Base-by-base conservation (phyloP, 257 asterid genomes). In the Solanum tarijense region DNA sequence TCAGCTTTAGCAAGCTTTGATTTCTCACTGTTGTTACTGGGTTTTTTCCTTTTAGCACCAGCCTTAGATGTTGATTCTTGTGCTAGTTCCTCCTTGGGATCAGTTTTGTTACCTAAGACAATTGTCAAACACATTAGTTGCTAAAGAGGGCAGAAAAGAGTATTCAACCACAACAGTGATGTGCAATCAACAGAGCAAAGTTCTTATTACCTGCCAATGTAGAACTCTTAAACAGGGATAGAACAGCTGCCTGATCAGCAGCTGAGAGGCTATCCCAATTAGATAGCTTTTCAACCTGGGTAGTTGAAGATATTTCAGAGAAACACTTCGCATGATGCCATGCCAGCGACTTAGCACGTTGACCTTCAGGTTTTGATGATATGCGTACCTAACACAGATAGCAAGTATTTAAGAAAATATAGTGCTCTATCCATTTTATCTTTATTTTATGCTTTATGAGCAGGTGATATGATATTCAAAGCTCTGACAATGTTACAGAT, bases 281-380 rank as follows among this genome's bases (percentile, higher is more conserved):
- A 66, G 95, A 84, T 88, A 96, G 87, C 68, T 93, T 94, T 87
- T 96, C 95, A 65, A 94, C 91, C 89, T 92, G 88, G 46, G 91
- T 83, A 86, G 88, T 83, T 78, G 94, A 89, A 79, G 94, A 88
- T 58, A 75, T 82, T 89, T 94, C 98, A 92, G 93, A 46, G 94
- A 94, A 94, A 92, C 99, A 97, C 89, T 90, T 96, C 16, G 97
- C 99, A 92, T 97, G 99, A 90, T 96, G 92, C 99, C 99, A 96
- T 11, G 95, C 89, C 91, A 96, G 90, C 71, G 95, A 69, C 91
- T 89, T 94, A 84, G 96, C 88, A 83, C 94, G 94, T 90, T 95
- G 98, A 87, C 96, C 98, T 90, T 94, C 94, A 73, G 98, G 95
- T 89, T 96, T 96, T 82, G 96, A 87, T 87, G 96, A 97, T 92